Evolutionary conservation across 345 rosid genomes (phyloP), one percentile per base, ranked within the genome.

Genomic region (Noccaea bulbosa): DNA sequence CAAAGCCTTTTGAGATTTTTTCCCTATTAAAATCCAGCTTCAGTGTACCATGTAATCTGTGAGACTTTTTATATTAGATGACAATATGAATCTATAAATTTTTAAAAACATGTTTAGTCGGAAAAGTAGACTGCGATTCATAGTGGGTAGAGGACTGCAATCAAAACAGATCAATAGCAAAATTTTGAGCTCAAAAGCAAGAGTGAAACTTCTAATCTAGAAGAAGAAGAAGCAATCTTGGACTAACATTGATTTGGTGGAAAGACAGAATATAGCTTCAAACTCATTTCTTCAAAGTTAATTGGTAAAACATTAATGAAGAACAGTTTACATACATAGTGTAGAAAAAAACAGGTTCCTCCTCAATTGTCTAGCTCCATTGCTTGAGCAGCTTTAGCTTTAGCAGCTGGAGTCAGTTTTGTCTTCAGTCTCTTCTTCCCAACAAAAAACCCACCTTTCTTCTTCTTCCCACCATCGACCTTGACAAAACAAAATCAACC

Each of bases 361-460:
- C 64, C 77, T 87, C 88, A 88, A n/a, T 84, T 76, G 69, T 90
- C 93, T 2, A 95, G 84, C 84, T 95, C 98, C 99, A 95, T 92
- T 3, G 96, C 99, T 74, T 90, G 99, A 6, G 84, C 87, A 62
- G 82, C 99, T 79, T 92, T 92, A 62, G 99, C 98, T 78, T 88
- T 92, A 5, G 88, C 83, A 62, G 78, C 41, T 51, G 93, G 88
- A 49, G 87, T 84, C 60, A 94, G 30, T 67, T 86, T 91, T 46
- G 99, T 89, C 89, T 89, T 94, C 80, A 88, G 62, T 65, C 88
- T 95, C 74, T 87, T 89, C 85, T 90, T 95, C 67, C 93, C 93
- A 7, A 95, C 93, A 70, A 73, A 84, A 78, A 95, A 95, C 35
- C 97, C 94, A 74, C 87, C 79, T 86, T 83, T 87, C 78, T 82